Evolutionary conservation across 345 rosid genomes (phyloP).

Genomic region (Carallia brachiata): DNA sequence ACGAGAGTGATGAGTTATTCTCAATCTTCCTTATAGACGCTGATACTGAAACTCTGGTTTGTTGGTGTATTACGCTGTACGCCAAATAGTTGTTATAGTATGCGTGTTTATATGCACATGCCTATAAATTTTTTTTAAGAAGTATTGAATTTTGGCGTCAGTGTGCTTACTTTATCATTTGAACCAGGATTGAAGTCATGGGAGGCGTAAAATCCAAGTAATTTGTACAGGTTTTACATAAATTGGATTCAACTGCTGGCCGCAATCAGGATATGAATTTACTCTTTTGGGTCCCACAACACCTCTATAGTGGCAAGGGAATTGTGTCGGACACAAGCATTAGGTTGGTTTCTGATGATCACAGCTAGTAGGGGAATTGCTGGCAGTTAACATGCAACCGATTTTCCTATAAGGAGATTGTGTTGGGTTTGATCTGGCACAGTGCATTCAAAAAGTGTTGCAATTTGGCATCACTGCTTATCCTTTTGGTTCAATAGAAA

Average conservation of each 20-base stretch:
- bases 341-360: slow-evolving; percentile 26
- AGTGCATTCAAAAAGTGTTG: slow-evolving; percentile 9
- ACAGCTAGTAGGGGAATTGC: slow-evolving; percentile 15
- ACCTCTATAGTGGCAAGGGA: neutral
- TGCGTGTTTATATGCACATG: neutral
- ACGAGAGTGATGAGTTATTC: neutral
- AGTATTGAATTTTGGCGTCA: neutral
- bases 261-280: slow-evolving; percentile 13
- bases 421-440: neutral
- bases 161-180: slow-evolving; percentile 12
- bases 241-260: slow-evolving; percentile 10
- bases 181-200: slow-evolving; percentile 18
- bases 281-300: slow-evolving; percentile 1
- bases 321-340: slow-evolving; percentile 13
- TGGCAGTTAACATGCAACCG: slow-evolving; percentile 7
- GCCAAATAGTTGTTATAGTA: neutral
- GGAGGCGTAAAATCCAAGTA: slow-evolving; percentile 8
- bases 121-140: too few relatives aligned
- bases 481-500: slow-evolving; percentile 16
- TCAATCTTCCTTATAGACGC: slow-evolving; percentile 1
- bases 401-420: slow-evolving; percentile 19
- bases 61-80: neutral
- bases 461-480: slow-evolving; percentile 13
- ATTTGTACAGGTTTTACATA: slow-evolving; percentile 1
- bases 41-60: neutral